Evolutionary conservation across 1,284 basidiomycete genomes (phyloP), one percentile per base, ranked within the genome.

Genomic region (Fereydounia khargensis): DNA sequence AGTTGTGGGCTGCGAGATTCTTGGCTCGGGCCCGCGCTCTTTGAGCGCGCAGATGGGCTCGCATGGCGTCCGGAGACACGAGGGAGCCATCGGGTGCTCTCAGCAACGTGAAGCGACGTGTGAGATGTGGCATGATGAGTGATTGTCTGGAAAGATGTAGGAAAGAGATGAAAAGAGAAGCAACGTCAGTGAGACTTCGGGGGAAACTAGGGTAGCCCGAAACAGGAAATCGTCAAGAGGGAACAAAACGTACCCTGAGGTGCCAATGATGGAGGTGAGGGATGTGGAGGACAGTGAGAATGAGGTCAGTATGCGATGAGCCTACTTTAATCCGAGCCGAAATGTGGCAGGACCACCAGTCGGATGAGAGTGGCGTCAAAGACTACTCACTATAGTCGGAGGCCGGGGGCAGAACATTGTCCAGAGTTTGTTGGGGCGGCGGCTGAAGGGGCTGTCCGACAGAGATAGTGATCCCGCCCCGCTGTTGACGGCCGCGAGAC

Each of bases 41-140:
- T 25, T 71, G 68, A 1, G 66, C 66, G 0, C 68, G 49, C 1
- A 71, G 41, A 30, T 71, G 68, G 7, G 66, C 64, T 16, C 68
- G 56, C 67, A 71, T 69, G 3, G 60, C 68, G 19, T 71, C 67
- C 8, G 68, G 64, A n/a, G 66, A 59, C 22, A 71, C 58, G 20
- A 67, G 60, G 4, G 60, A 58, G 8, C 67, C 67, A 24, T 69
- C 64, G 13, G 67, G 67, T 16, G 64, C 64, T 20, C 62, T 42
- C 17, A 71, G 58, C 6, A 71, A 40, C 0, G 64, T 69, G 53
- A 71, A 71, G 27, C 68, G 43, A 13, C 65, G 52, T 11, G 66
- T 65, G 33, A 71, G 65, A 39, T 71, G 68, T 7, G 68, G 68
- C 60, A 71, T 65, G 53, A 71, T 71, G 32, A 71, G 58, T 3